Evolutionary conservation across 108 stramenopile species (phyloP), one percentile per base, ranked within the genome.

Genomic region (Discostella pseudostelligera): DNA sequence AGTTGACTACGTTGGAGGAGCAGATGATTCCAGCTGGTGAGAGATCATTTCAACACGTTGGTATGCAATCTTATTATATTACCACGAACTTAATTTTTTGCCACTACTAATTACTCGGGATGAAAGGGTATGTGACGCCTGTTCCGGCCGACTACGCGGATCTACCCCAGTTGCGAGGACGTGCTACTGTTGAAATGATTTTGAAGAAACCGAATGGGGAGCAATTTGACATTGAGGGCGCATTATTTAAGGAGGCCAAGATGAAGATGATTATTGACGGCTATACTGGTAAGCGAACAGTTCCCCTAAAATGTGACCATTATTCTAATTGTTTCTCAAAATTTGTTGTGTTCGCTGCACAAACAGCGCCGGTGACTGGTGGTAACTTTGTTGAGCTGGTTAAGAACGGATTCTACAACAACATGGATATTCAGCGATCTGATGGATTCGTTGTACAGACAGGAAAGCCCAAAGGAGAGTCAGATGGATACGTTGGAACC

Each of bases 361-460:
- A 42, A 37, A 72, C 72, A 72, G 93, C 96, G 19, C 97, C 97
- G 12, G 82, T 98, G 12, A 97, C 97, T 13, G 82, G 89, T 45
- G 83, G 97, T 32, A 96, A 95, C 78, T 96, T 98, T 75, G 62
- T 97, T 12, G 97, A 98, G 59, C 81, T 98, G 56, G 92, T 98
- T 14, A 72, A 92, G 46, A 97, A 94, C 67, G 97, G 97, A 29
- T 96, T 96, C 67, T 97, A 97, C 87, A 86, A 87, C 82, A 85
- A 93, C 59, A 96, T 94, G 95, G 67, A 81, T 22, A 96, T 97
- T 75, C 96, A 94, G 69, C 76, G 97, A 66, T 84, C 88, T 16
- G 97, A 98, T 73, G 97, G 97, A 0, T 98, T 98, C 80, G 97
- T 98, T 19, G 97, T 98, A 0, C 97, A 98, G 76, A 96, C 94